These are phyloP conservation scores for Theileria orientalis DNA, from an alignment of 169 alveolate species.

Conservation along the genomic window DNA sequence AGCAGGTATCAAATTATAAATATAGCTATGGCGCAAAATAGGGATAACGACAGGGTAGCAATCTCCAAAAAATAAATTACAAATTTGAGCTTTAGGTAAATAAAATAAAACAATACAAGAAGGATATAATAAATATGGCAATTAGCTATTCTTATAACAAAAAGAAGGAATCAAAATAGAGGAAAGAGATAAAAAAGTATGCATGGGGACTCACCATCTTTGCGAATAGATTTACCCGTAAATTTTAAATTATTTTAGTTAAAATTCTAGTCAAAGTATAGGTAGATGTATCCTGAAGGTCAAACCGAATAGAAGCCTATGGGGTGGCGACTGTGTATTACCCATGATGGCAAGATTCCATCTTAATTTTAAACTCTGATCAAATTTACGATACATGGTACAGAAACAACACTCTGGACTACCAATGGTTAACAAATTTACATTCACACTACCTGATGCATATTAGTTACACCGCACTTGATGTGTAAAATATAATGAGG, in stretches of 20 bases:
- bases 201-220: not conserved
- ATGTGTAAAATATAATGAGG: constrained; percentile 11
- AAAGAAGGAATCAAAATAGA: constrained; percentile 1
- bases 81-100: not conserved
- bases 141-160: not conserved
- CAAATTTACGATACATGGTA: not conserved
- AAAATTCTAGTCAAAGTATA: not conserved
- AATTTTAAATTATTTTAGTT: constrained; percentile 1
- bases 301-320: not conserved
- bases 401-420: not conserved
- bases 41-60: not conserved
- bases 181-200: not conserved
- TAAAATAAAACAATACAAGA: not conserved
- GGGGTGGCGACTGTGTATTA: constrained; percentile 21
- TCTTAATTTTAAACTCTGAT: not conserved
- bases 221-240: not conserved
- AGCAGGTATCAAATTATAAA: not conserved
- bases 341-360: constrained; percentile 9
- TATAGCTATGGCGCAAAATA: not conserved
- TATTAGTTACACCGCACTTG: not conserved
- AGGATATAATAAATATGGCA: not conserved
- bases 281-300: not conserved
- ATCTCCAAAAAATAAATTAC: too few species aligned
- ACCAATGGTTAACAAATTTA: not conserved
- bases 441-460: constrained; percentile 1